A percentile compares a stretch with the other conserved stretches of the same genome.
Conservation (phyloP, 345 rosid species). For the Adansonia digitata region DNA sequence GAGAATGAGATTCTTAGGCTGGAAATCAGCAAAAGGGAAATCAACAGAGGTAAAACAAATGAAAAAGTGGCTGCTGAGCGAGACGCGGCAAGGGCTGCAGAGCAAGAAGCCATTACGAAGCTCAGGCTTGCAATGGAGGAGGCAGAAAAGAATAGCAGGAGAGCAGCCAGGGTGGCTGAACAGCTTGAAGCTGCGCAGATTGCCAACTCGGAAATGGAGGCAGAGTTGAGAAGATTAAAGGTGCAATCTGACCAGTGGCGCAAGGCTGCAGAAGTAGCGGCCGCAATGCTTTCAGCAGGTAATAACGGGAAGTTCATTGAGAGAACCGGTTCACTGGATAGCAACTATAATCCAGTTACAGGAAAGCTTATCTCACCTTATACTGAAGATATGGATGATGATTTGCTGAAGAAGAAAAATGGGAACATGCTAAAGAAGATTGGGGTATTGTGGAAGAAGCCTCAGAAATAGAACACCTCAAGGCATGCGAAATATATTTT, state of each 20-base stretch:
- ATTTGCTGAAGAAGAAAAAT: conserved; percentile 78
- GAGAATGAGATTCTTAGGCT: conserved; percentile 60
- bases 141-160: conserved; percentile 65
- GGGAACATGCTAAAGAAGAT: conserved; percentile 90
- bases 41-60: conserved; percentile 24
- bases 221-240: conserved; percentile 78
- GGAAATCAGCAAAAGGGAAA: conserved; percentile 48
- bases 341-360: conserved; percentile 35
- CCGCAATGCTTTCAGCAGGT: conserved; percentile 78
- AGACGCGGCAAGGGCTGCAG: conserved; percentile 41
- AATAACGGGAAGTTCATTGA: conserved; percentile 65
- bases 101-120: conserved; percentile 60
- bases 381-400: conserved; percentile 71
- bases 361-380: conserved; percentile 47
- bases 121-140: conserved; percentile 71
- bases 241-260: conserved; percentile 99
- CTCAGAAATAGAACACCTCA: conserved; percentile 48
- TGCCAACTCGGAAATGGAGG: conserved; percentile 61
- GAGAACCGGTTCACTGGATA: conserved; percentile 56
- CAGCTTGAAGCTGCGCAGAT: conserved; percentile 82
- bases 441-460: conserved; percentile 95
- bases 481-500: conserved; percentile 10
- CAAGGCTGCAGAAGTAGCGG: conserved; percentile 97
- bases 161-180: conserved; percentile 57
- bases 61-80: conserved; percentile 28